Conservation (phyloP, 768 basidiomycete genomes). For the Mycena latifolia region DNA sequence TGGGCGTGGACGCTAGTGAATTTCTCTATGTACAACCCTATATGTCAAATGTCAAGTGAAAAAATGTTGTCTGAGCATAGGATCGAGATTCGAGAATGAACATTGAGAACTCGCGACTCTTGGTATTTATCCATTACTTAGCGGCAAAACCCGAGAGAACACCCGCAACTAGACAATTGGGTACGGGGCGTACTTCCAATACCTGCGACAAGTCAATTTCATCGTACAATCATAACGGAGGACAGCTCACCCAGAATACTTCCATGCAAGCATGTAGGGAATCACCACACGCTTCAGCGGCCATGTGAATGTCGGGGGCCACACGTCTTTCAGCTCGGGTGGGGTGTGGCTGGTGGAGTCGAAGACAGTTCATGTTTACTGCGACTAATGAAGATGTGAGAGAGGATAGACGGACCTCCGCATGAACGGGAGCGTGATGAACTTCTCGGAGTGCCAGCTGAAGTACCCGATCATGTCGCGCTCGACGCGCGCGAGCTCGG, state of each 20-base stretch:
- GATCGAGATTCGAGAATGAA: too few species aligned
- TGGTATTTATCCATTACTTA: too few species aligned
- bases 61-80: too few species aligned
- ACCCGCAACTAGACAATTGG: too few species aligned
- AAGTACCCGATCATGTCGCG: slow-evolving; percentile 39
- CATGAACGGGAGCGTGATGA: slow-evolving; percentile 54
- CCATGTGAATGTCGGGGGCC: slow-evolving; percentile 55
- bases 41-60: too few species aligned
- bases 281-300: slow-evolving; percentile 50
- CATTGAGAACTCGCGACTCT: too few species aligned
- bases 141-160: too few species aligned
- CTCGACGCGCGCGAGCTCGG: slow-evolving; percentile 40
- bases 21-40: too few species aligned
- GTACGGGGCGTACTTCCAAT: slow-evolving; percentile 34
- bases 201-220: slow-evolving; percentile 8
- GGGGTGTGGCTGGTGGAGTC: slow-evolving; percentile 50
- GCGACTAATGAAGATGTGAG: neutral
- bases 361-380: too few species aligned
- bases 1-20: too few species aligned
- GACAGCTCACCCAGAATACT: slow-evolving; percentile 46
- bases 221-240: too few species aligned
- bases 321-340: slow-evolving; percentile 49
- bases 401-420: slow-evolving; percentile 41
- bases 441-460: slow-evolving; percentile 41
- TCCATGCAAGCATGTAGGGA: slow-evolving; percentile 50